Conservation (phyloP, 2,329 filamentous ascomycete species). For the Periconia sp. region DNA sequence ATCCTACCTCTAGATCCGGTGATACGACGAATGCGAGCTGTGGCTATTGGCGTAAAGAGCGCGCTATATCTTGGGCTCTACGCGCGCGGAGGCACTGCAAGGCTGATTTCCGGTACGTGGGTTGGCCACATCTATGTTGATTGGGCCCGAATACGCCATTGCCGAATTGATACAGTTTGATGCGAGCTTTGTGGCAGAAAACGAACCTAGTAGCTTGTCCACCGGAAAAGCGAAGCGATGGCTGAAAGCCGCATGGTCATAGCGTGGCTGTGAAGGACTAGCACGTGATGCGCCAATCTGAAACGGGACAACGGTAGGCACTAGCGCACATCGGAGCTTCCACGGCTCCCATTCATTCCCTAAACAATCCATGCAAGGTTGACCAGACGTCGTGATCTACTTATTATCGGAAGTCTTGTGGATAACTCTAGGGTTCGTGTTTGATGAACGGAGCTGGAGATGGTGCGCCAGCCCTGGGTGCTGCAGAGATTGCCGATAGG, state of each 20-base stretch:
- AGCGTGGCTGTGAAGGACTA: neutral
- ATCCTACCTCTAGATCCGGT: too few relatives aligned
- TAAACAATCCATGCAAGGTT: conserved; percentile 23
- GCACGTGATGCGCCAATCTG: conserved; percentile 13
- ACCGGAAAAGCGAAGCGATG: neutral
- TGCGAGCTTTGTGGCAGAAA: neutral
- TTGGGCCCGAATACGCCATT: conserved; percentile 4
- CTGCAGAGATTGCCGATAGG: conserved; percentile 40
- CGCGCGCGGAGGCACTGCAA: conserved; percentile 18
- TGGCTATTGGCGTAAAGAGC: neutral
- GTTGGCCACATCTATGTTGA: neutral
- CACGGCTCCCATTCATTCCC: neutral
- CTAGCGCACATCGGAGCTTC: conserved; percentile 7
- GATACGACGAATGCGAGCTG: neutral
- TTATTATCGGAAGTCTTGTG: conserved; percentile 7
- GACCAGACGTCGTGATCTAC: conserved; percentile 22
- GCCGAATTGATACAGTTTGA: neutral
- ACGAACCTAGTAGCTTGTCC: neutral
- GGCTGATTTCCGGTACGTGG: conserved; percentile 17
- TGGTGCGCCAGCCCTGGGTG: conserved; percentile 45
- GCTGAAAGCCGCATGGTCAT: conserved; percentile 8
- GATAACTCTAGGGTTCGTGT: conserved; percentile 18
- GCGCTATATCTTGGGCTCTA: neutral
- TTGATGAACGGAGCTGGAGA: conserved; percentile 46
- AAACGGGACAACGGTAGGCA: neutral